Conservation (phyloP, 495 filamentous ascomycete species). For the Monascus purpureus region DNA sequence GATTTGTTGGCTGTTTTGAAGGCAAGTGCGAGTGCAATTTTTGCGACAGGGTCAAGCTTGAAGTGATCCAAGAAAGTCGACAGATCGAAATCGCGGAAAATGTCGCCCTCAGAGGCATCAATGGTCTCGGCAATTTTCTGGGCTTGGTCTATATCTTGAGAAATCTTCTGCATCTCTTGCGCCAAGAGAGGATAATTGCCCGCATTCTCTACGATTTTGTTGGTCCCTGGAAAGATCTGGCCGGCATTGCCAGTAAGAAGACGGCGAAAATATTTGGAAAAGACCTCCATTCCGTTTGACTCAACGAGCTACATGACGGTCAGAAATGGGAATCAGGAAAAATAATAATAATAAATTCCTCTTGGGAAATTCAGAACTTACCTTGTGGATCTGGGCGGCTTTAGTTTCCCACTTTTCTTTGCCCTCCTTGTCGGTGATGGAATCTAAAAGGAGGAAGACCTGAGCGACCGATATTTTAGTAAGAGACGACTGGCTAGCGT, state of each 20-base stretch:
- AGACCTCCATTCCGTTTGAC: slow-evolving; percentile 95
- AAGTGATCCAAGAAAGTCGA: slow-evolving; percentile 89
- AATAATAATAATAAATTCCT: background rate
- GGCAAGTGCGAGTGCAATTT: slow-evolving; percentile 76
- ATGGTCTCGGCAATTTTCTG: slow-evolving; percentile 86
- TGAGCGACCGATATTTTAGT: slow-evolving; percentile 88
- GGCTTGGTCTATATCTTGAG: slow-evolving; percentile 64
- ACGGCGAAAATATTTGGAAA: slow-evolving; percentile 80
- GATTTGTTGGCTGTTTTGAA: slow-evolving; percentile 66
- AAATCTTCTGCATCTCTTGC: slow-evolving; percentile 73
- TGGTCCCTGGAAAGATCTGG: slow-evolving; percentile 68
- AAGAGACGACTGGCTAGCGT: slow-evolving; percentile 38
- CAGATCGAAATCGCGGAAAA: slow-evolving; percentile 89
- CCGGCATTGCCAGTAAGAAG: slow-evolving; percentile 71
- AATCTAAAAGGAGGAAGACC: slow-evolving; percentile 83
- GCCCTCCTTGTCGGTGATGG: slow-evolving; percentile 81
- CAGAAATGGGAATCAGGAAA: slow-evolving; percentile 6
- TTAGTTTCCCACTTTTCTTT: slow-evolving; percentile 89
- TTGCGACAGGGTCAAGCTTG: slow-evolving; percentile 73
- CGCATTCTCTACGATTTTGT: slow-evolving; percentile 54
- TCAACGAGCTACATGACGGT: slow-evolving; percentile 55
- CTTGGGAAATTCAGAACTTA: slow-evolving; percentile 23
- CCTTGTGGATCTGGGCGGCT: slow-evolving; percentile 81
- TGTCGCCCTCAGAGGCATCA: slow-evolving; percentile 70
- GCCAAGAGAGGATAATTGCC: slow-evolving; percentile 71